phyloP scores from a whole-genome alignment of 208 protist genomes.

The Zelonia costaricensis region DNA sequence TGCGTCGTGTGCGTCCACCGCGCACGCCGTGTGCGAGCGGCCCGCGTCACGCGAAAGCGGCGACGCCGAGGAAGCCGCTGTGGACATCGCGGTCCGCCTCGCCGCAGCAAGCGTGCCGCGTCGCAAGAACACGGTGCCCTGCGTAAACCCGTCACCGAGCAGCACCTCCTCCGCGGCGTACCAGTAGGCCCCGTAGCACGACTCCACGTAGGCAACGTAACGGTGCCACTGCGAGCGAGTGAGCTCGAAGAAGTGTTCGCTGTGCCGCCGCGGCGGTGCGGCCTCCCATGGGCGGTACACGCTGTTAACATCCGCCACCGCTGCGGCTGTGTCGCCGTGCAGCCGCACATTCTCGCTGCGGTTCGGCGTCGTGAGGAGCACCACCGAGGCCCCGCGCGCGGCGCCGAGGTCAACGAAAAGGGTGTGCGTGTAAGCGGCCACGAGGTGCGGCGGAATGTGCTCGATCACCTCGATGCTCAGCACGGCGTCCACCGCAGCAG shows the following conservation, averaged over 20 bases:
- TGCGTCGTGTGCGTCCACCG: too few relatives aligned
- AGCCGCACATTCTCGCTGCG: conserved; percentile 40
- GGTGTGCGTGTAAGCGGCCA: conserved; percentile 48
- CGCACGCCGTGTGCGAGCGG: too few relatives aligned
- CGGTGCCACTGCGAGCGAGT: conserved; percentile 39
- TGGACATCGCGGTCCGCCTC: too few relatives aligned
- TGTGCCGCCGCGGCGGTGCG: conserved; percentile 28
- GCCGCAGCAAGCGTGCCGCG: background rate
- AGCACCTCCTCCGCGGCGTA: conserved; percentile 28
- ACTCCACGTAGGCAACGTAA: conserved; percentile 52
- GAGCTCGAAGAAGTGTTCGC: conserved; percentile 64
- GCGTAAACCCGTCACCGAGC: conserved; percentile 47
- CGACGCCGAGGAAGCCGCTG: too few relatives aligned
- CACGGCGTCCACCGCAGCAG: conserved; percentile 38
- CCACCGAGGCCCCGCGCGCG: conserved; percentile 24
- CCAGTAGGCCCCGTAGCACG: conserved; percentile 35
- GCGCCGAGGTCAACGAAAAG: conserved; percentile 43
- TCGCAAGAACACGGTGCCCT: conserved; percentile 44
- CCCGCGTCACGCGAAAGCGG: too few relatives aligned
- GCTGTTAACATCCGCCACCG: conserved; percentile 11
- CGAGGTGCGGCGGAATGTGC: conserved; percentile 43
- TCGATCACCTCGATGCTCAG: conserved; percentile 65
- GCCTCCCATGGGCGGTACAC: conserved; percentile 17
- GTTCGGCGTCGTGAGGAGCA: conserved; percentile 64
- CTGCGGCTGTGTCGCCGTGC: background rate